Evolutionary conservation across 805 yeast genomes (phyloP).

Genomic region (Kodamaea leandrae): DNA sequence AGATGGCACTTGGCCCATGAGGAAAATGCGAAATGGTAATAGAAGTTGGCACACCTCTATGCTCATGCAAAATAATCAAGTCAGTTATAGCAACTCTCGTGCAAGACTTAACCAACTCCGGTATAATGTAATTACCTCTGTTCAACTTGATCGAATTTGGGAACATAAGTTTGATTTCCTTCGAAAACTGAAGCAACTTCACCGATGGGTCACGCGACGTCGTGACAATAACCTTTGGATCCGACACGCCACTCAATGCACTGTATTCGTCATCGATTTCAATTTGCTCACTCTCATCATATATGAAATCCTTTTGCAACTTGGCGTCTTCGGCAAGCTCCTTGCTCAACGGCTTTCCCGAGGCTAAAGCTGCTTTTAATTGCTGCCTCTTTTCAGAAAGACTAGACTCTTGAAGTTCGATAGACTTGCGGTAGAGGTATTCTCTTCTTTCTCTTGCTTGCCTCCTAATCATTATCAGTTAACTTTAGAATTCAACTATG

Average conservation of each 20-base stretch:
- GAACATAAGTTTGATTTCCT: slow-evolving; percentile 84
- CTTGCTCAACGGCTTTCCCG: slow-evolving; percentile 86
- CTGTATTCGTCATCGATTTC: slow-evolving; percentile 90
- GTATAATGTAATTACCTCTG: slow-evolving; percentile 89
- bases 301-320: slow-evolving; percentile 77
- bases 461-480: slow-evolving; percentile 74
- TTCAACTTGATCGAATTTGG: slow-evolving; percentile 88
- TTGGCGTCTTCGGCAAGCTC: slow-evolving; percentile 86
- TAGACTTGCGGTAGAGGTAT: slow-evolving; percentile 82
- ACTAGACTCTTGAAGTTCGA: slow-evolving; percentile 85
- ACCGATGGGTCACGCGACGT: slow-evolving; percentile 91
- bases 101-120: slow-evolving; percentile 81
- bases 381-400: slow-evolving; percentile 83
- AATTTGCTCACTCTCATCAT: slow-evolving; percentile 73
- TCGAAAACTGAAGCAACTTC: slow-evolving; percentile 83
- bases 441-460: slow-evolving; percentile 97
- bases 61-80: slow-evolving; percentile 85
- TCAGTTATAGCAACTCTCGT: slow-evolving; percentile 80
- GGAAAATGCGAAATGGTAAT: slow-evolving; percentile 93
- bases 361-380: slow-evolving; percentile 81
- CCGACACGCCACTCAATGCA: slow-evolving; percentile 80
- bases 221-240: slow-evolving; percentile 88
- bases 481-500: slow-evolving; percentile 6
- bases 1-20: slow-evolving; percentile 95
- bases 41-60: slow-evolving; percentile 97